Evolutionary conservation across 257 asterid genomes (phyloP).

Genomic region (Gentiana macrophylla): DNA sequence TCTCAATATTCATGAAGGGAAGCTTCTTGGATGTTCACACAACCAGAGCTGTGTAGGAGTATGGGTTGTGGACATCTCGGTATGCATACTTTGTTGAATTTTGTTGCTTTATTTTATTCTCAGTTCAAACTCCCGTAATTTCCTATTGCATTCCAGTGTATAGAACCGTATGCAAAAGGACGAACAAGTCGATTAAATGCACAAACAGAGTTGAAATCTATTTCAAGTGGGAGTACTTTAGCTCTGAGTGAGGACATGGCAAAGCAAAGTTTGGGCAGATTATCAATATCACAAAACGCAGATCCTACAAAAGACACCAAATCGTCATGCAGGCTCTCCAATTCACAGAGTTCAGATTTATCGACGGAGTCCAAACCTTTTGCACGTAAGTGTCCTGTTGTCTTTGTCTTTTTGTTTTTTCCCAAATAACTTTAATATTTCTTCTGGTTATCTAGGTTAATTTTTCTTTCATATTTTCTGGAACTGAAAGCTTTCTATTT

Average conservation of each 20-base stretch:
- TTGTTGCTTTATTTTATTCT: conserved; percentile 13
- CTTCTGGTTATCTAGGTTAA: too few species aligned
- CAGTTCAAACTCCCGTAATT: conserved; percentile 14
- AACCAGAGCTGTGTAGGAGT: conserved; percentile 99
- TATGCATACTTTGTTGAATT: conserved; percentile 17
- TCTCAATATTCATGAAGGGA: conserved; percentile 97
- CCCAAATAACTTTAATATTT: neutral
- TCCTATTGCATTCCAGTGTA: conserved; percentile 47
- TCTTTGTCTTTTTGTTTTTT: conserved; percentile 5
- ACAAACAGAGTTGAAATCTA: conserved; percentile 49
- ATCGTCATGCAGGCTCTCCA: conserved; percentile 54
- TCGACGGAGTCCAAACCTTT: conserved; percentile 61
- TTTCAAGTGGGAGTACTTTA: conserved; percentile 47
- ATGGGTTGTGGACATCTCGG: conserved; percentile 99
- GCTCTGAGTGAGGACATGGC: conserved; percentile 43
- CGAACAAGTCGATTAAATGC: conserved; percentile 44
- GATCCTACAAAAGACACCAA: conserved; percentile 71
- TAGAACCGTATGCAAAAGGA: conserved; percentile 78
- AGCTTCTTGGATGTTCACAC: conserved; percentile 97
- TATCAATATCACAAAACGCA: conserved; percentile 59
- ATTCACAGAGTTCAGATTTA: conserved; percentile 54
- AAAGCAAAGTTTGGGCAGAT: conserved; percentile 60
- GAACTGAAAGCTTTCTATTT: too few species aligned
- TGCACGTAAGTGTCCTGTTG: conserved; percentile 41
- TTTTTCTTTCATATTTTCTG: too few species aligned